Conservation (phyloP, 2,329 filamentous ascomycete genomes). For the Blastomyces gilchristii region DNA sequence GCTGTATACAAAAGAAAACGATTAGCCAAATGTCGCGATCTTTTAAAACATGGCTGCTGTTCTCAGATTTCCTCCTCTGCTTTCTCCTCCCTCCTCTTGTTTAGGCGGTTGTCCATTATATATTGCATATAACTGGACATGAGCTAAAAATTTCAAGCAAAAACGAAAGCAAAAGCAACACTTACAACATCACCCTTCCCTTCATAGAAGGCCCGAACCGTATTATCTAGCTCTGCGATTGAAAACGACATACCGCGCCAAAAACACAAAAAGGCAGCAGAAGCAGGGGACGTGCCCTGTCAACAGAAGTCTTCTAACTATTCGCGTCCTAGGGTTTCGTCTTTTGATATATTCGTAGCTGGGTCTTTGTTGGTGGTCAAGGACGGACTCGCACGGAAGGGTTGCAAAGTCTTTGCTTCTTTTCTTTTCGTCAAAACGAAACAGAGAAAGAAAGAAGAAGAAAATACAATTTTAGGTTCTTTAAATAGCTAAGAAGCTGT, state of each 20-base stretch:
- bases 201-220: constrained; percentile 95
- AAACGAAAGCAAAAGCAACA: constrained; percentile 15
- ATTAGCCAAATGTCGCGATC: neutral
- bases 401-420: too few relatives aligned
- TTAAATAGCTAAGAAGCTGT: neutral
- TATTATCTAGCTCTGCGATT: constrained; percentile 91
- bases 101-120: neutral
- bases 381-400: too few relatives aligned
- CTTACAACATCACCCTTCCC: constrained; percentile 85
- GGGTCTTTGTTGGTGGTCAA: neutral
- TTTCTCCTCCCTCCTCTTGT: neutral
- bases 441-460: neutral
- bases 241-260: constrained; percentile 50
- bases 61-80: neutral
- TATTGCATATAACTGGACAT: neutral
- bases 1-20: constrained; percentile 44
- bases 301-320: neutral
- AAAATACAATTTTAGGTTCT: neutral
- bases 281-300: constrained; percentile 11
- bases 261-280: neutral
- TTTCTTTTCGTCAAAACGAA: too few relatives aligned
- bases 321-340: neutral
- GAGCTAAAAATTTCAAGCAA: neutral
- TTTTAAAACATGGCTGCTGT: neutral
- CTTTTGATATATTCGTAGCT: neutral